phyloP scores from a whole-genome alignment of 257 asterid species.

The Przewalskia tangutica region DNA sequence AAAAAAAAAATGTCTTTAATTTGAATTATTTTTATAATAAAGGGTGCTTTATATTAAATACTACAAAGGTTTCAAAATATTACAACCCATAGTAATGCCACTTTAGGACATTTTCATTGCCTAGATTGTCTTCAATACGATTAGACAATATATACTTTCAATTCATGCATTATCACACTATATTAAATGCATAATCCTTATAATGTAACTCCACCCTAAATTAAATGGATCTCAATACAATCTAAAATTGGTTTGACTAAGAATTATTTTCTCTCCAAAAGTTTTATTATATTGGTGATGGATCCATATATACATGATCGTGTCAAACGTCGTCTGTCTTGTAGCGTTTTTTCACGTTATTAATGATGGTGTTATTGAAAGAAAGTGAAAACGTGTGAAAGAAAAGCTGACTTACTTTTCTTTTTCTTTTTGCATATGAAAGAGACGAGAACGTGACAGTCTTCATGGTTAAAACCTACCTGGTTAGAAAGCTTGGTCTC shows the following conservation, averaged over 20 bases:
- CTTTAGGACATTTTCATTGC: not conserved
- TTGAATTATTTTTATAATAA: no score
- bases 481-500: conserved; percentile 18
- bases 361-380: conserved; percentile 12
- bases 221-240: not conserved
- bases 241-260: not conserved
- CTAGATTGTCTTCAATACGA: no score
- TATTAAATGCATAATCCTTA: not conserved
- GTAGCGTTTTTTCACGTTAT: not conserved
- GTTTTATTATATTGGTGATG: not conserved
- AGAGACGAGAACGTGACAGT: conserved; percentile 19
- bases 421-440: not conserved
- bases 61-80: not conserved
- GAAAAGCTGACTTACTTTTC: conserved; percentile 6
- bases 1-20: no score
- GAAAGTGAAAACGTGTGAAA: not conserved
- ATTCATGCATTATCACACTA: no score
- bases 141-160: no score
- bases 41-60: not conserved
- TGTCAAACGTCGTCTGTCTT: not conserved
- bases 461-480: conserved; percentile 21
- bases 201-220: not conserved
- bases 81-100: not conserved
- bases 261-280: not conserved
- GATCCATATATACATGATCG: not conserved